A percentile compares a stretch with the other conserved stretches of the same genome.
Evolutionary conservation across 306 rosid species (phyloP).

Genomic region (Castanea crenata): DNA sequence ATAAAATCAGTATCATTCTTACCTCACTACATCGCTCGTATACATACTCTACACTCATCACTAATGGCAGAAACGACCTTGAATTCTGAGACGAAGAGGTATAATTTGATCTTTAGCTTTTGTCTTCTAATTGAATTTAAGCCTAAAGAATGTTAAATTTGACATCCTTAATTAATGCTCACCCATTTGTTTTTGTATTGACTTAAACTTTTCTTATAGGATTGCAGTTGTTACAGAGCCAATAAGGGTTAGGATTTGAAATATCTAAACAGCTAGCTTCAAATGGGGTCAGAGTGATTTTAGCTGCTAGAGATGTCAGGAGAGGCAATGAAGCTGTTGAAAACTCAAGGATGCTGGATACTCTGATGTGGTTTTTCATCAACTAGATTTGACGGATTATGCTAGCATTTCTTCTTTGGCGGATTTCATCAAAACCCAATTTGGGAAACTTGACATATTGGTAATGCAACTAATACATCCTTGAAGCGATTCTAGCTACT

Average conservation of each 20-base stretch:
- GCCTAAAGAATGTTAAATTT: too few relatives aligned
- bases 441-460: background rate
- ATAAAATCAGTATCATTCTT: too few relatives aligned
- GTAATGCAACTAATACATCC: background rate
- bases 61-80: too few relatives aligned
- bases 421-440: background rate
- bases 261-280: background rate
- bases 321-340: background rate
- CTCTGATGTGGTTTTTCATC: background rate
- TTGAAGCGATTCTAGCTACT: too few relatives aligned
- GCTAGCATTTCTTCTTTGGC: background rate
- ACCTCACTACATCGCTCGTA: too few relatives aligned
- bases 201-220: too few relatives aligned
- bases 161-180: too few relatives aligned
- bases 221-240: slow-evolving; percentile 17
- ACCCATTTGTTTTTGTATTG: too few relatives aligned
- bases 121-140: too few relatives aligned
- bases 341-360: background rate
- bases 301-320: background rate
- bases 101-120: too few relatives aligned
- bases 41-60: too few relatives aligned
- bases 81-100: too few relatives aligned
- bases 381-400: background rate
- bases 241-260: slow-evolving; percentile 6
- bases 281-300: background rate